A percentile compares a stretch with the other conserved stretches of the same genome.
phyloP scores from a whole-genome alignment of 331 rosid genomes.

The Ulmus americana region DNA sequence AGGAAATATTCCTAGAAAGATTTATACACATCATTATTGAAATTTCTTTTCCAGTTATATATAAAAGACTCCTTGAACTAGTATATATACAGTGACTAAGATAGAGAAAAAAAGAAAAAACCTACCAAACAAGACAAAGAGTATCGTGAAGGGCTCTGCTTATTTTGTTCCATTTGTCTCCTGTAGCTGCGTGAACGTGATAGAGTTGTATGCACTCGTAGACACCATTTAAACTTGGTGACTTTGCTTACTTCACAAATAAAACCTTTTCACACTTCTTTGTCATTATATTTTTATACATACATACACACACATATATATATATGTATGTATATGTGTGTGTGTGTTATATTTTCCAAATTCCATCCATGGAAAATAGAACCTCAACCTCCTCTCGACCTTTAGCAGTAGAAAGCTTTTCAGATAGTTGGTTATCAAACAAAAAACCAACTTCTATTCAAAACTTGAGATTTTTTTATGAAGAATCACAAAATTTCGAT shows the following conservation, averaged over 20 bases:
- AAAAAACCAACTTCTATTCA: constrained; percentile 10
- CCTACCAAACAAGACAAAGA: constrained; percentile 2
- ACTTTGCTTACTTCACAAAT: constrained; percentile 26
- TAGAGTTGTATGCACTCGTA: constrained; percentile 37
- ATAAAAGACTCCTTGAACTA: background rate
- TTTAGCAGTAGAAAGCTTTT: constrained; percentile 64
- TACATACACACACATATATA: background rate
- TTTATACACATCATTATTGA: too few species aligned
- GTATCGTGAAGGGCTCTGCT: constrained; percentile 7
- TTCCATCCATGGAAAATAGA: constrained; percentile 5
- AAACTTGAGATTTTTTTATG: background rate
- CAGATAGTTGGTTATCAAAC: constrained; percentile 56
- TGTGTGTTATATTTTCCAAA: background rate
- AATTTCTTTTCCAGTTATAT: background rate
- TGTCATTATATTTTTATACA: background rate
- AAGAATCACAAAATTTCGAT: constrained; percentile 32
- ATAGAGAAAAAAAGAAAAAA: background rate
- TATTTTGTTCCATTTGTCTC: constrained; percentile 50
- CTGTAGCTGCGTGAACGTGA: constrained; percentile 44
- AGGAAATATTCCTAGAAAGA: too few species aligned
- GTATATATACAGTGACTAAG: background rate
- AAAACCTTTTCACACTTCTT: constrained; percentile 11
- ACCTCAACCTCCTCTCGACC: constrained; percentile 18
- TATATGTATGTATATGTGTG: background rate
- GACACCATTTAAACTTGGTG: constrained; percentile 29